phyloP scores from a whole-genome alignment of 805 yeast genomes.

The Komagataella phaffii region DNA sequence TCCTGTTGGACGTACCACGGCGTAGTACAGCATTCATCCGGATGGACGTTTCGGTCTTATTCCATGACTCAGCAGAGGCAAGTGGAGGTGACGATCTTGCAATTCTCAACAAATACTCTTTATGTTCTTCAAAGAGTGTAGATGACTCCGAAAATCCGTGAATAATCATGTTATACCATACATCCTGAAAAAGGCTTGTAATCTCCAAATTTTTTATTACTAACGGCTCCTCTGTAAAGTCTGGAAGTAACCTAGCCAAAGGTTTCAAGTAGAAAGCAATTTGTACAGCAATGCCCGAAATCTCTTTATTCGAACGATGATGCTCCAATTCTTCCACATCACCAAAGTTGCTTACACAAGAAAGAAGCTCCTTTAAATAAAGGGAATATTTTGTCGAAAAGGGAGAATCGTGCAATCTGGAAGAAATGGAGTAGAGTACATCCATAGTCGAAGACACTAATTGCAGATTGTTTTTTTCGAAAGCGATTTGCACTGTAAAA shows the following conservation, averaged over 20 bases:
- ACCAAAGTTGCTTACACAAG: conserved; percentile 60
- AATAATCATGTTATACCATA: conserved; percentile 89
- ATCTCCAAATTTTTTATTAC: conserved; percentile 32
- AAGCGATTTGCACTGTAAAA: conserved; percentile 30
- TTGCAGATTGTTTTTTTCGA: conserved; percentile 23
- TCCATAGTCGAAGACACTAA: conserved; percentile 26
- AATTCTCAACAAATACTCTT: conserved; percentile 42
- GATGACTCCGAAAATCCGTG: conserved; percentile 74
- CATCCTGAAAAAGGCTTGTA: conserved; percentile 58
- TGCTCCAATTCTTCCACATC: conserved; percentile 53
- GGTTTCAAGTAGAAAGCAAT: conserved; percentile 57
- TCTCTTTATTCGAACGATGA: conserved; percentile 66
- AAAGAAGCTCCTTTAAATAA: conserved; percentile 55
- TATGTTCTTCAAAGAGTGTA: conserved; percentile 32
- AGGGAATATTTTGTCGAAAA: conserved; percentile 34
- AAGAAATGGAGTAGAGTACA: conserved; percentile 35
- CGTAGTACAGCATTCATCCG: conserved; percentile 85
- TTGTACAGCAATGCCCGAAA: conserved; percentile 55
- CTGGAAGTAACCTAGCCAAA: conserved; percentile 63
- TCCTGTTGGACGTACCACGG: conserved; percentile 77
- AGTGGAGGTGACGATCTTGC: conserved; percentile 84
- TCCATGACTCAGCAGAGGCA: conserved; percentile 69
- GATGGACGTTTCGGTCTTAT: conserved; percentile 80
- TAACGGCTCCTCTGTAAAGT: conserved; percentile 29
- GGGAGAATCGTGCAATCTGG: conserved; percentile 15